Evolutionary conservation across 306 rosid genomes (phyloP).

Genomic region (Cicer pinnatifidum): DNA sequence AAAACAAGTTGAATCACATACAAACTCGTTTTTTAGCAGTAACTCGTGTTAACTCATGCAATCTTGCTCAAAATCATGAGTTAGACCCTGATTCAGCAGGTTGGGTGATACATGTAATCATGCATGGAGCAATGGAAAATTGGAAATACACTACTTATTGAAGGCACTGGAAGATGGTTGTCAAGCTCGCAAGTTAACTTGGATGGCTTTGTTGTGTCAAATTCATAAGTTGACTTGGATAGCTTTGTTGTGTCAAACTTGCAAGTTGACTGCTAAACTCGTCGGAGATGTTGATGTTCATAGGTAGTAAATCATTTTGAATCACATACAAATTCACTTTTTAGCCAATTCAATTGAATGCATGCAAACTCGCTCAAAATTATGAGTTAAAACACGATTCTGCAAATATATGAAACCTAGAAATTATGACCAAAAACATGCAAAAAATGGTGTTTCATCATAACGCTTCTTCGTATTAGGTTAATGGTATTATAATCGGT

Average conservation of each 20-base stretch:
- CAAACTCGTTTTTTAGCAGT: neutral
- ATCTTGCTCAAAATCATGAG: neutral
- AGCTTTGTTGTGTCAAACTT: neutral
- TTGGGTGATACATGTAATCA: neutral
- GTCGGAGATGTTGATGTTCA: neutral
- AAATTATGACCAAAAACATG: neutral
- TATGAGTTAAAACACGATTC: neutral
- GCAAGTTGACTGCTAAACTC: neutral
- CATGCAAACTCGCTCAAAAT: neutral
- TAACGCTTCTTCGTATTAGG: neutral
- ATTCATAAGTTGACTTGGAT: neutral
- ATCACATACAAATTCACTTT: neutral
- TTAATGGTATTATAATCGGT: too few relatives aligned
- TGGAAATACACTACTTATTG: neutral
- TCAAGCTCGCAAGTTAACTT: neutral
- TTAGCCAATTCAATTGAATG: neutral
- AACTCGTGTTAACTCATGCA: neutral
- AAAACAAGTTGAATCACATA: neutral
- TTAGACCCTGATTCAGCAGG: conserved; percentile 3
- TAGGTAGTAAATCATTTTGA: conserved; percentile 5
- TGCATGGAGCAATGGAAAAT: neutral
- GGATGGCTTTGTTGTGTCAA: neutral
- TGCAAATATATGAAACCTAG: neutral
- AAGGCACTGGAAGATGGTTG: neutral
- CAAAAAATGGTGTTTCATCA: neutral